Percentiles rank a stretch among this genome's conserved stretches.
Conservation (phyloP, 345 rosid species). For the Bruguiera sexangula region DNA sequence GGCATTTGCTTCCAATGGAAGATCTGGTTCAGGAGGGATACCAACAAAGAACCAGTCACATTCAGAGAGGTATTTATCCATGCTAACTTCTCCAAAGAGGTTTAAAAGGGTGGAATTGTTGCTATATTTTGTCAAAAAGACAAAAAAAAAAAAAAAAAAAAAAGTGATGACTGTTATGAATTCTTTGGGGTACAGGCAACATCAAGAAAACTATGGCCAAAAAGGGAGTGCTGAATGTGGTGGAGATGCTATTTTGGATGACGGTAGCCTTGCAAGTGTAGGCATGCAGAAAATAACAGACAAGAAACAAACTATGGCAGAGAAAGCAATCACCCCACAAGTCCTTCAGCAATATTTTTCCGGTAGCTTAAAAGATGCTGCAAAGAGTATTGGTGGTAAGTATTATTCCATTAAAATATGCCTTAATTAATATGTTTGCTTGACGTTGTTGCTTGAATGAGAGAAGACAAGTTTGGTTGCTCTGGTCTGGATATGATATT, state of each 20-base stretch:
- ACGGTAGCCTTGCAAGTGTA: conserved; percentile 42
- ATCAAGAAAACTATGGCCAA: conserved; percentile 26
- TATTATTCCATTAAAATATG: conserved; percentile 2
- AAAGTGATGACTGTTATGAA: conserved; percentile 27
- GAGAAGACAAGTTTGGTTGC: too few relatives aligned
- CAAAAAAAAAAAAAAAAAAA: conserved; percentile 23
- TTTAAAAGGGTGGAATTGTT: conserved; percentile 22
- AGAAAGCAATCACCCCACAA: conserved; percentile 67
- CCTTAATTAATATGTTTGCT: too few relatives aligned
- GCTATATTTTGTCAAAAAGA: conserved; percentile 9
- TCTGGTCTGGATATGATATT: too few relatives aligned
- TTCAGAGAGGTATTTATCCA: conserved; percentile 33
- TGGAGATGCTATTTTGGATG: conserved; percentile 42
- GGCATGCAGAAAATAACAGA: conserved; percentile 37
- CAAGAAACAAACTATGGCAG: conserved; percentile 60
- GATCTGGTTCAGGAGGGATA: conserved; percentile 33
- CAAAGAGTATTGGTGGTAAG: conserved; percentile 88
- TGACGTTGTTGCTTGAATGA: too few relatives aligned
- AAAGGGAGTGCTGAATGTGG: conserved; percentile 36
- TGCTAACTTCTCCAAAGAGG: conserved; percentile 25
- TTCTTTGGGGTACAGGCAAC: conserved; percentile 21
- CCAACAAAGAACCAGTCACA: conserved; percentile 26
- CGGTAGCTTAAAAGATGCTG: conserved; percentile 94
- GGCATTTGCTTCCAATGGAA: conserved; percentile 25
- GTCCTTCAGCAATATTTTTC: conserved; percentile 73